phyloP scores from a whole-genome alignment of 2,329 filamentous ascomycete genomes.

The Fusarium xyrophilum region DNA sequence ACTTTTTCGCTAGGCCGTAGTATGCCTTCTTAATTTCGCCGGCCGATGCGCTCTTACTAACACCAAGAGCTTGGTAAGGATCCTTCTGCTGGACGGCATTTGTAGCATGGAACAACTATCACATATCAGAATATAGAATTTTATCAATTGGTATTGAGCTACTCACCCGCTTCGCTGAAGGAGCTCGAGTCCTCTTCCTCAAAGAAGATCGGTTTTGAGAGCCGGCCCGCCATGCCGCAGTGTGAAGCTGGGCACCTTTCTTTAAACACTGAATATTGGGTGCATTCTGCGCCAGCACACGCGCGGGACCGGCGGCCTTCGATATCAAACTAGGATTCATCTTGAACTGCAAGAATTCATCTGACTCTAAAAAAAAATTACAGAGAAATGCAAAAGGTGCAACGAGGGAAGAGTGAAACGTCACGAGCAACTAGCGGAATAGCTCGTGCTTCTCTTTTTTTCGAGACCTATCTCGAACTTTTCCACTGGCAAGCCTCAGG shows the following conservation, averaged over 20 bases:
- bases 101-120: slow-evolving; percentile 68
- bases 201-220: slow-evolving; percentile 31
- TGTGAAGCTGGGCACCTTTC: slow-evolving; percentile 49
- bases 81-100: slow-evolving; percentile 67
- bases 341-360: slow-evolving; percentile 44
- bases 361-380: slow-evolving; percentile 26
- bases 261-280: slow-evolving; percentile 52
- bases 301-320: slow-evolving; percentile 56
- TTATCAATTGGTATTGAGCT: slow-evolving; percentile 2
- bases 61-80: slow-evolving; percentile 86
- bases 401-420: slow-evolving; percentile 20
- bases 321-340: slow-evolving; percentile 59
- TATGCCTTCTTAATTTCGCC: slow-evolving; percentile 98
- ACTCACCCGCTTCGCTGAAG: slow-evolving; percentile 43
- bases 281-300: slow-evolving; percentile 53
- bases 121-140: slow-evolving; percentile 27
- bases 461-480: slow-evolving; percentile 43
- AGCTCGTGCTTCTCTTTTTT: slow-evolving; percentile 32
- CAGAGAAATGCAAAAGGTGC: slow-evolving; percentile 17
- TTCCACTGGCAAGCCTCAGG: slow-evolving; percentile 41
- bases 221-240: slow-evolving; percentile 36
- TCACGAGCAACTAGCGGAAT: slow-evolving; percentile 17
- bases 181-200: slow-evolving; percentile 21
- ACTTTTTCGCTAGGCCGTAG: slow-evolving; percentile 97
- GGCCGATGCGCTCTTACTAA: slow-evolving; percentile 79